These are phyloP conservation scores for Rugiboletus extremiorientalis DNA, from an alignment of 1,284 basidiomycete genomes.

Conservation along the genomic window DNA sequence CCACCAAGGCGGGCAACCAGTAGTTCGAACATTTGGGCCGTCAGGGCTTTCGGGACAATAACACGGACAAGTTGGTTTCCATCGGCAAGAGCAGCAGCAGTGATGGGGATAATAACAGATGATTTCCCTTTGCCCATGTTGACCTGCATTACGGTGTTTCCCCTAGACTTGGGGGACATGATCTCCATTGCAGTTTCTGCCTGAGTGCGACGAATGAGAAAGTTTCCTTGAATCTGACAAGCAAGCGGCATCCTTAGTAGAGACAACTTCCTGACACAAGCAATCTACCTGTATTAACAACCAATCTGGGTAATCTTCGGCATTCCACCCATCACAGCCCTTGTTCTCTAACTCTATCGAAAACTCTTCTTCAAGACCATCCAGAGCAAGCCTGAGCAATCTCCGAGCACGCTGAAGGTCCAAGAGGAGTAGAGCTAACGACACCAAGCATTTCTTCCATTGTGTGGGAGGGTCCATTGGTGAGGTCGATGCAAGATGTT, in stretches of 20 bases:
- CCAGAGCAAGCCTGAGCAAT: not conserved
- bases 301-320: conserved; percentile 18
- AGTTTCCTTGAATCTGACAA: not conserved
- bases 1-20: conserved; percentile 45
- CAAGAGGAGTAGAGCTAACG: conserved; percentile 29
- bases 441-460: conserved; percentile 30
- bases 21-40: conserved; percentile 47
- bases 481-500: conserved; percentile 18
- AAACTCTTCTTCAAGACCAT: not conserved
- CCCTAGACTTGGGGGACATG: conserved; percentile 39
- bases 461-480: not conserved
- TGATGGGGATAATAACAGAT: conserved; percentile 47
- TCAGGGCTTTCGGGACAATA: conserved; percentile 46
- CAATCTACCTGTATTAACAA: conserved; percentile 18
- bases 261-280: no score
- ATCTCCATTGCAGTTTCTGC: conserved; percentile 42
- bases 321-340: conserved; percentile 13
- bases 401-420: conserved; percentile 29
- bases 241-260: rapidly evolving
- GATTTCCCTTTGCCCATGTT: conserved; percentile 30
- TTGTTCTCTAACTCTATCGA: conserved; percentile 15
- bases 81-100: conserved; percentile 42
- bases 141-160: not conserved
- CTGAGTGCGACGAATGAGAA: conserved; percentile 38
- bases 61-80: conserved; percentile 44